Conservation (phyloP, 169 alveolate genomes). For the Plasmodium chabaudi region DNA sequence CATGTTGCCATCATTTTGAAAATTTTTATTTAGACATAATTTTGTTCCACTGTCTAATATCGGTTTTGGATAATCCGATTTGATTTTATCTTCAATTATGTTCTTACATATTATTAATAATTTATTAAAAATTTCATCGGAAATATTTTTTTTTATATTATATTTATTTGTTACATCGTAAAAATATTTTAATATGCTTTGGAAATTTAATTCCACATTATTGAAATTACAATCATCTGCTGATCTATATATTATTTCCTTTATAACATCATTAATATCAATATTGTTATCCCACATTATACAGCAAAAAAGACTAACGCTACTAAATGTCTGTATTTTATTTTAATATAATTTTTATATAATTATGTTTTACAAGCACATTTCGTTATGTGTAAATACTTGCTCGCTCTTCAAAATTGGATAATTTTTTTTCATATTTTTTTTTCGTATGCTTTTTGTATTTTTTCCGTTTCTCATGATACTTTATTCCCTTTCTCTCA, state of each 20-base stretch:
- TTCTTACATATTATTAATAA: slow-evolving; percentile 40
- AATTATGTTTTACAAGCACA: not conserved
- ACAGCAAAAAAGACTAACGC: no score
- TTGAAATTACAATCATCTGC: slow-evolving; percentile 56
- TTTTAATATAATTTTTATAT: not conserved
- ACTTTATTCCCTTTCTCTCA: not conserved
- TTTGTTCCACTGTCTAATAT: not conserved
- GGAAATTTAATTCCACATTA: slow-evolving; percentile 53
- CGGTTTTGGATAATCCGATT: slow-evolving; percentile 1
- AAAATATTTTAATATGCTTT: slow-evolving; percentile 25
- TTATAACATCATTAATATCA: slow-evolving; percentile 48
- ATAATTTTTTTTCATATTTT: not conserved
- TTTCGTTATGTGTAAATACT: no score
- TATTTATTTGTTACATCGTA: slow-evolving; percentile 37
- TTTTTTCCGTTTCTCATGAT: not conserved
- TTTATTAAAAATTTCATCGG: slow-evolving; percentile 42
- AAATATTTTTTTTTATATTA: slow-evolving; percentile 12
- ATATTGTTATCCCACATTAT: no score
- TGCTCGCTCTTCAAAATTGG: not conserved
- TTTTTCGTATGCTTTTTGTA: not conserved
- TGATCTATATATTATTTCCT: slow-evolving; percentile 62
- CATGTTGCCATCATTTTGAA: not conserved
- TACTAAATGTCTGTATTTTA: no score
- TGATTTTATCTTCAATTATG: slow-evolving; percentile 21
- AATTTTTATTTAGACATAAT: no score